Percentiles rank a stretch among this genome's conserved stretches.
These are phyloP conservation scores for Collybia mongolica DNA, from an alignment of 768 basidiomycete species.

Conservation along the genomic window DNA sequence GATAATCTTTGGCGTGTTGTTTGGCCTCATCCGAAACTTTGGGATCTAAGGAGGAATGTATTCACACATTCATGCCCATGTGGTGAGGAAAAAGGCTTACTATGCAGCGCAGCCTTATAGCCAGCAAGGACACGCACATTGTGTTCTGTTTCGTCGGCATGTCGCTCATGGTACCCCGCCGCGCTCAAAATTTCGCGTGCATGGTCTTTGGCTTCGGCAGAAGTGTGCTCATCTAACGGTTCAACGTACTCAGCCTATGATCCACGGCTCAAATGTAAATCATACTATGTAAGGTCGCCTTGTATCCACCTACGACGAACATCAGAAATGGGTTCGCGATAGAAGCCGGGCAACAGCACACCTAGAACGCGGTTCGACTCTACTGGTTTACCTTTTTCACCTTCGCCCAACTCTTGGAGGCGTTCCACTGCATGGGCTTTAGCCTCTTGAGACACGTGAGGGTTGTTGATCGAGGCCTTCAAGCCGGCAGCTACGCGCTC, in stretches of 20 bases:
- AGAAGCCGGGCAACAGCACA: background rate
- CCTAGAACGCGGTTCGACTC: constrained; percentile 13
- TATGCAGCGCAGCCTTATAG: constrained; percentile 6
- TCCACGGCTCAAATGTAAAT: background rate
- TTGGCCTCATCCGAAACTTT: constrained; percentile 9
- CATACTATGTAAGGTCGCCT: constrained; percentile 46
- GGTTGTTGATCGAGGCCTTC: constrained; percentile 55
- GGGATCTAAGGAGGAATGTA: constrained; percentile 7
- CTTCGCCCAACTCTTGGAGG: constrained; percentile 28
- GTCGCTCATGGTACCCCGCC: constrained; percentile 1
- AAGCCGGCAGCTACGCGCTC: constrained; percentile 53
- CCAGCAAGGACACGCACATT: constrained; percentile 2
- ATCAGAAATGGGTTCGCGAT: background rate
- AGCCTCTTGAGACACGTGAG: constrained; percentile 51
- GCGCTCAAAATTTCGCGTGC: constrained; percentile 53
- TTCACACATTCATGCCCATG: background rate
- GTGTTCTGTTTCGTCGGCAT: constrained; percentile 1
- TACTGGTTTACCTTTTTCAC: background rate
- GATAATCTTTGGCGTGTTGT: constrained; percentile 5
- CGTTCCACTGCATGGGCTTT: constrained; percentile 43
- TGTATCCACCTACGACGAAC: constrained; percentile 40
- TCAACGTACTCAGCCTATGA: background rate
- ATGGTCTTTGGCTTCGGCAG: constrained; percentile 48
- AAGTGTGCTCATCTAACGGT: constrained; percentile 39
- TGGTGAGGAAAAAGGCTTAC: background rate